Evolutionary conservation across 306 rosid species (phyloP), one percentile per base, ranked within the genome.

Genomic region (Cucurbita pepo): DNA sequence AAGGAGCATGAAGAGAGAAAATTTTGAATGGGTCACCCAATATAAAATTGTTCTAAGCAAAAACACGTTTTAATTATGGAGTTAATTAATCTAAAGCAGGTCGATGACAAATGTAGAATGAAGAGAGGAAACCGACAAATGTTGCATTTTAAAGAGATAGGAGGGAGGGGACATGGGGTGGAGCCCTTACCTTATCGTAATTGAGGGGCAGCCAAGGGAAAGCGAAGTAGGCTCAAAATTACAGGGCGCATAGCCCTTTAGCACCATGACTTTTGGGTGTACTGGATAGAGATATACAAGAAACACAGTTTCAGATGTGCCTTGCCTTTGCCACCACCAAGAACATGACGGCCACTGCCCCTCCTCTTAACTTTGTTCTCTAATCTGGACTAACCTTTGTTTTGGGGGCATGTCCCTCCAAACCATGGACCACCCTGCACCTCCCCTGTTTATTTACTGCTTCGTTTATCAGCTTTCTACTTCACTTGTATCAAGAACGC

Each of bases 361-460:
- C 12, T 8, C 51, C 51, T 43, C 47, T 40, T 3, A 38, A 62
- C 13, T 38, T 40, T 72, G 65, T 72, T 43, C n/a, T 56, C 40
- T 55, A 40, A 41, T 55, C 56, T 56, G 76, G 50, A 72, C 13
- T 55, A 40, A 21, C 30, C 55, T 55, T 72, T 72, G 60, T 71
- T 52, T 72, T 38, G 22, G 15, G 47, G 47, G 7, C 75, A 30
- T 55, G 16, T 55, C 14, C 69, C 65, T 34, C 52, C 76, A 50
- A 53, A 55, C 3, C 7, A 40, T 19, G 76, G 76, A 72, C 76
- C 54, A 72, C 66, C 14, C 18, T 55, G 71, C 74, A 69, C 55
- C 12, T 30, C 5, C 16, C n/a, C 18, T 30, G 34, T 67, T 56
- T 21, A 21, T 56, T 56, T 8, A 10, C 52, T 67, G 72, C 38